These are phyloP conservation scores for Camillea tinctor DNA, from an alignment of 2,329 filamentous ascomycete species.

Conservation along the genomic window DNA sequence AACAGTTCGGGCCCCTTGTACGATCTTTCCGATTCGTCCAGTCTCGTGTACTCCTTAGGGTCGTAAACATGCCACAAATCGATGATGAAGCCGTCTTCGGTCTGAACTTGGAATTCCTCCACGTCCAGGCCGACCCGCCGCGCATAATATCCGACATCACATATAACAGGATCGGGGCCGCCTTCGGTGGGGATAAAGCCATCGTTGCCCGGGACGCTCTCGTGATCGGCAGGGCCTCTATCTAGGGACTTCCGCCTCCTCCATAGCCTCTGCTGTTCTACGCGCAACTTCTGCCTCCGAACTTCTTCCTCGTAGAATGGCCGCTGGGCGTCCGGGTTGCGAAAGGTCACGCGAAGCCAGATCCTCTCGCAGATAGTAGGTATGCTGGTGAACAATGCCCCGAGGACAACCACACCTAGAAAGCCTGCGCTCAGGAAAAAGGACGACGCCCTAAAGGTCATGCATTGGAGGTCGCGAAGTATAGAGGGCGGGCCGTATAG, in stretches of 20 bases:
- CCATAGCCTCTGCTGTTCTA: constrained; percentile 64
- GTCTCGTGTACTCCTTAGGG: constrained; percentile 66
- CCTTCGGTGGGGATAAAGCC: constrained; percentile 76
- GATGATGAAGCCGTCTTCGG: constrained; percentile 90
- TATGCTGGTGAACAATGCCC: constrained; percentile 68
- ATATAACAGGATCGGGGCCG: constrained; percentile 73
- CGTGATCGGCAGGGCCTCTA: constrained; percentile 40
- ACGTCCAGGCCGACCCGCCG: constrained; percentile 82
- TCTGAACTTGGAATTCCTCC: constrained; percentile 81
- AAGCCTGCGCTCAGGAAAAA: constrained; percentile 78
- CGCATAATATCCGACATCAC: constrained; percentile 83
- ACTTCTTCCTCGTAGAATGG: constrained; percentile 75
- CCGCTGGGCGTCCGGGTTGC: constrained; percentile 58
- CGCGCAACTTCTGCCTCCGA: constrained; percentile 54
- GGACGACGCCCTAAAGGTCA: constrained; percentile 64
- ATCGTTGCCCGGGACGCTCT: constrained; percentile 41
- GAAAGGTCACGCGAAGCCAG: constrained; percentile 55
- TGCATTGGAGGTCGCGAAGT: constrained; percentile 63
- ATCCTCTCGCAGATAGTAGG: constrained; percentile 48
- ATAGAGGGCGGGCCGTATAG: constrained; percentile 74
- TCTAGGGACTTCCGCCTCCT: constrained; percentile 40
- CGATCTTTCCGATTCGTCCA: constrained; percentile 47
- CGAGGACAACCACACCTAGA: constrained; percentile 71
- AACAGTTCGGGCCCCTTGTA: constrained; percentile 65
- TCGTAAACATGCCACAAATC: constrained; percentile 88